Base-by-base conservation (phyloP, 495 filamentous ascomycete genomes). In the Xylaria flabelliformis region DNA sequence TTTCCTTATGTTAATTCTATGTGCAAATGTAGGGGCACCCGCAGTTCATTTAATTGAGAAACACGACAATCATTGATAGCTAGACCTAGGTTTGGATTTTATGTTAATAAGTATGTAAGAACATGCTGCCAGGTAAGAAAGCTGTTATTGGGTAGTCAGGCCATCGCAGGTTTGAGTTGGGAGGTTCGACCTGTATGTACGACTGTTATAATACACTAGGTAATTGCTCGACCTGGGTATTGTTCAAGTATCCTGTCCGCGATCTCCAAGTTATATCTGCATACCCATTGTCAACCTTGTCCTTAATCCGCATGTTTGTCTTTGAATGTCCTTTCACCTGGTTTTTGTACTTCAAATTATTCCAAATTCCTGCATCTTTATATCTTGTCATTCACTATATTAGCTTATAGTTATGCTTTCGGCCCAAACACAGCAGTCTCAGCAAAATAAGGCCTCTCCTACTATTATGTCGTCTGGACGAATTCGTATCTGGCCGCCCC, bases 401-500 rank as follows among this genome's bases (percentile, higher is more conserved):
- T 34, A 15, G 9, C 19, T 62, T 41, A 19, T 34, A 21, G 19
- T 39, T 62, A 24, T 62, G 50, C 50, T 24, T 7, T 24, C 7
- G n/a, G 36, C 36, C 1, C 36, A 39, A 39, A 24, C 41, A 7
- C 19, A 10, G 61, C n/a, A 10, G 21, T 36, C 26, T 59, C 15
- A 5, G 39, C 12, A 17, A 24, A 53, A 17, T 21, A 7, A 39
- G 21, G 34, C 17, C 32, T 44, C 46, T 21, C 26, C 8, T 17
- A 39, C 34, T 24, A 34, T 41, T 8, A 72, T 71, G 69, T 7
- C 50, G 24, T 42, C 24, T 19, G 34, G 19, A 56, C 48, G 8
- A 26, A 41, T 72, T 34, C 48, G 50, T 48, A 72, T 72, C 62
- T 72, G 69, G 62, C 69, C 69, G 19, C 36, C 59, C 19, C 36